Evolutionary conservation across 164 flowering plant species (phyloP).

Genomic region (Annona cherimola): DNA sequence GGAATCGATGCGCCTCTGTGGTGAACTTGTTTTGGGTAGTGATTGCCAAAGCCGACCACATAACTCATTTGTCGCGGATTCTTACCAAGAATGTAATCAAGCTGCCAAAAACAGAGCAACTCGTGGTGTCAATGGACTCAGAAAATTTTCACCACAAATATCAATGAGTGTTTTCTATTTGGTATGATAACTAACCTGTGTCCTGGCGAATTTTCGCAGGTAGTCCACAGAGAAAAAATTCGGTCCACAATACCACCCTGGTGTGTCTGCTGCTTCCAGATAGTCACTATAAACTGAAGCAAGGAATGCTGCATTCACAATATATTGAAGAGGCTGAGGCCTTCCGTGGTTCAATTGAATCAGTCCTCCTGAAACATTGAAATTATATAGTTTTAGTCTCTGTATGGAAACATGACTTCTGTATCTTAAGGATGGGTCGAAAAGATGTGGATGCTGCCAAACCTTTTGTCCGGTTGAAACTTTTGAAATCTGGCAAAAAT

Average conservation of each 20-base stretch:
- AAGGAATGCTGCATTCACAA: conserved; percentile 90
- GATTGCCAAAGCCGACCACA: conserved; percentile 76
- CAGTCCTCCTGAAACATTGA: conserved; percentile 62
- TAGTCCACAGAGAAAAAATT: conserved; percentile 67
- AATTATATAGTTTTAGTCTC: neutral
- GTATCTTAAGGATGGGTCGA: too few species aligned
- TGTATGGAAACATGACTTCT: neutral
- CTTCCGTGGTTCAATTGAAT: conserved; percentile 86
- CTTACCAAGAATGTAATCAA: conserved; percentile 88
- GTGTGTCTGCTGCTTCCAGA: conserved; percentile 93
- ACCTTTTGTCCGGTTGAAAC: conserved; percentile 92
- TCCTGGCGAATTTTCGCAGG: conserved; percentile 79
- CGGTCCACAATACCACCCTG: conserved; percentile 99
- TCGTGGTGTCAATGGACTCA: neutral
- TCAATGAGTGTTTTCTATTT: neutral
- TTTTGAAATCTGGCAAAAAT: conserved; percentile 63
- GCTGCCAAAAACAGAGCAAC: conserved; percentile 36
- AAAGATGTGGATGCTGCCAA: neutral
- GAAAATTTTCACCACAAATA: neutral
- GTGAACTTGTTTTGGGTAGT: conserved; percentile 84
- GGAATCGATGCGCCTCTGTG: conserved; percentile 95
- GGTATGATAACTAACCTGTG: conserved; percentile 50
- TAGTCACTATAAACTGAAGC: conserved; percentile 82
- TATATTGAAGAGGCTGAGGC: conserved; percentile 94
- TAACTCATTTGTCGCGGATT: conserved; percentile 96